Base-by-base conservation (phyloP, 2,329 filamentous ascomycete genomes). In the Colletotrichum tropicale region DNA sequence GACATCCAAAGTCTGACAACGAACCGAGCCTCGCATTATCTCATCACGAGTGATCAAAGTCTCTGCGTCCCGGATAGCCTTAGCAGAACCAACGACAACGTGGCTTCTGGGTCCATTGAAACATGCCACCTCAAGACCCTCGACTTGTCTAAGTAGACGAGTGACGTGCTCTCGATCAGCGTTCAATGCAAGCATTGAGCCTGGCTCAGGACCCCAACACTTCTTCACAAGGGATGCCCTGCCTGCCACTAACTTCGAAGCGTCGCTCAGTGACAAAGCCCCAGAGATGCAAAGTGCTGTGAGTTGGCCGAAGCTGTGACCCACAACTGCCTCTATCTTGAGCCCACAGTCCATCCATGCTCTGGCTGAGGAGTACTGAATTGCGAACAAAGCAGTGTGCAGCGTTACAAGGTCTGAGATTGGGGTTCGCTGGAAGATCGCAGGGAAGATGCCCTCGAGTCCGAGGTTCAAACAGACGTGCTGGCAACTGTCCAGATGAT, bases 291-390 rank as follows among this genome's bases (percentile, higher is more conserved):
- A 82, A 6, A 85, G 69, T 3, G 83, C 83, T 1, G 83, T 84
- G 1, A 86, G 66, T 66, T 86, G 80, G 8, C 84, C 84, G 70
- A 86, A 82, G 76, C 83, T 84, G 70, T 85, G 84, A 1, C 84
- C 85, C 10, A 73, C 12, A 9, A 64, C 71, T 16, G 65, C 65
- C 9, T 28, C 32, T 2, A 69, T 66, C 24, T 48, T 30, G 7
- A 73, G 65, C 7, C 71, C 71, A 9, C 71, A 69, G 30, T 56
- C 65, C 4, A 69, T 73, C 71, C 71, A 73, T 2, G 65, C 36
- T 10, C 26, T 55, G 6, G 71, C 65, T 3, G 28, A 73, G 2
- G 65, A 30, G 13, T 73, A 73, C 30, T 73, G 71, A 5, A 73
- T 16, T 6, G 65, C 65, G 32, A 73, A 73, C 2, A 69, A 21